A percentile compares a stretch with the other conserved stretches of the same genome.
phyloP scores from a whole-genome alignment of 2,329 filamentous ascomycete species.

The Trichoderma sp. region DNA sequence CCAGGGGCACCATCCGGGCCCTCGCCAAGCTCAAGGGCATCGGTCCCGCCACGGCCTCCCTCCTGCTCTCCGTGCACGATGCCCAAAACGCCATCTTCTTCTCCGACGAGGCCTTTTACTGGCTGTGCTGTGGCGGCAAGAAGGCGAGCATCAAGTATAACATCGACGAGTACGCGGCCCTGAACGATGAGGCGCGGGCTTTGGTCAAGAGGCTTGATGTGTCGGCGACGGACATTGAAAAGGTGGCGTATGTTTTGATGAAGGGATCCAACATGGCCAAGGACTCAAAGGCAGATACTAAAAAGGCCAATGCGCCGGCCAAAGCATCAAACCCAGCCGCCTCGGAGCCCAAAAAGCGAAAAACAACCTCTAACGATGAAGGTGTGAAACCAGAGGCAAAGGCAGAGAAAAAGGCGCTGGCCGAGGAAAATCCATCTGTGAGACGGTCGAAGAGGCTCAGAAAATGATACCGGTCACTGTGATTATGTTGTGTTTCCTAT shows the following conservation, averaged over 20 bases:
- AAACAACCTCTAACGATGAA: constrained; percentile 31
- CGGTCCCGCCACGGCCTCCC: constrained; percentile 76
- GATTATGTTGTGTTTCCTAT: background rate
- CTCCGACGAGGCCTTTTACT: constrained; percentile 76
- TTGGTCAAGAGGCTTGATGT: constrained; percentile 55
- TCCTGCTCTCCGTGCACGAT: constrained; percentile 68
- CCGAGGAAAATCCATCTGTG: background rate
- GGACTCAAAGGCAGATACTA: background rate
- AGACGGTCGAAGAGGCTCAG: constrained; percentile 28
- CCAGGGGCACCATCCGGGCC: constrained; percentile 51
- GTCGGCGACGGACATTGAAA: constrained; percentile 65
- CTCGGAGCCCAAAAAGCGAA: constrained; percentile 30
- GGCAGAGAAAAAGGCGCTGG: background rate
- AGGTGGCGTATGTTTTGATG: constrained; percentile 70
- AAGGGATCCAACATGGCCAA: constrained; percentile 37
- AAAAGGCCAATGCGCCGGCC: background rate
- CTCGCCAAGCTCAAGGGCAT: constrained; percentile 69
- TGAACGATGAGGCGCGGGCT: constrained; percentile 48
- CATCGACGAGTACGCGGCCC: constrained; percentile 64
- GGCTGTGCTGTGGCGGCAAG: constrained; percentile 61
- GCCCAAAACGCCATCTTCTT: constrained; percentile 69
- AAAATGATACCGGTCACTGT: background rate
- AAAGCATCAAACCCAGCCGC: background rate
- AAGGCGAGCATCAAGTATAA: constrained; percentile 66
- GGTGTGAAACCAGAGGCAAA: background rate